These are phyloP conservation scores for Fallopia convolvulus DNA, from an alignment of 148 eudicot species.

Conservation along the genomic window DNA sequence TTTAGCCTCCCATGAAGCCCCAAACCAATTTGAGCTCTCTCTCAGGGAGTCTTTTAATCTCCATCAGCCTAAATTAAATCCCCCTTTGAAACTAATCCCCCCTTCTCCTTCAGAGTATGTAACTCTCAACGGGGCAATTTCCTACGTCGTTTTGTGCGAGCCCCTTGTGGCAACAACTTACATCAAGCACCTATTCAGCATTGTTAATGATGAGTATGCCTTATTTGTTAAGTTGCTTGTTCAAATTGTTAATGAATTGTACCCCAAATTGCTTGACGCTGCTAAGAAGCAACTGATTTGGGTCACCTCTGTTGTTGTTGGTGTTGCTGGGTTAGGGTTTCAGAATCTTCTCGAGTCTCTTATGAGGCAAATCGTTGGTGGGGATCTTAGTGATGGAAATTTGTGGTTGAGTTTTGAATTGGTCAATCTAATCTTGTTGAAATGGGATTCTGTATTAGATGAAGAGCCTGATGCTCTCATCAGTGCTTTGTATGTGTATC, in stretches of 20 bases:
- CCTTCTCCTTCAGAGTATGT: slow-evolving; percentile 44
- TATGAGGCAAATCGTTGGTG: slow-evolving; percentile 73
- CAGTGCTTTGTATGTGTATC: slow-evolving; percentile 64
- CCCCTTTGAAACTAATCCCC: slow-evolving; percentile 55
- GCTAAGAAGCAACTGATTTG: slow-evolving; percentile 60
- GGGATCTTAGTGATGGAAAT: slow-evolving; percentile 70
- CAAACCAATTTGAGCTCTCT: slow-evolving; percentile 42
- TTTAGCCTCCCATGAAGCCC: slow-evolving; percentile 41
- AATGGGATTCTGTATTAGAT: slow-evolving; percentile 67
- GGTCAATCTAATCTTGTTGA: slow-evolving; percentile 34
- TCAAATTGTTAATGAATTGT: slow-evolving; percentile 54
- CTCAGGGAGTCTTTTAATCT: slow-evolving; percentile 49
- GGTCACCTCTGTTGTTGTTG: slow-evolving; percentile 53
- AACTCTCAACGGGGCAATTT: slow-evolving; percentile 46
- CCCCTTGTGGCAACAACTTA: slow-evolving; percentile 37
- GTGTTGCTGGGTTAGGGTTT: slow-evolving; percentile 54
- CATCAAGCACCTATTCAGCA: slow-evolving; percentile 65
- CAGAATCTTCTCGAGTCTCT: slow-evolving; percentile 62
- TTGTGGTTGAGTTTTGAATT: slow-evolving; percentile 70
- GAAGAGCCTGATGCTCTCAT: slow-evolving; percentile 56
- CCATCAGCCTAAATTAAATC: slow-evolving; percentile 41
- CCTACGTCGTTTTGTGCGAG: slow-evolving; percentile 63
- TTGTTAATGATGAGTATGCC: slow-evolving; percentile 63
- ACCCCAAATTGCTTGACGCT: slow-evolving; percentile 39
- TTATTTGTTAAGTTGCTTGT: slow-evolving; percentile 41